Evolutionary conservation across 495 filamentous ascomycete genomes (phyloP), one percentile per base, ranked within the genome.

Genomic region (Xylaria curta): DNA sequence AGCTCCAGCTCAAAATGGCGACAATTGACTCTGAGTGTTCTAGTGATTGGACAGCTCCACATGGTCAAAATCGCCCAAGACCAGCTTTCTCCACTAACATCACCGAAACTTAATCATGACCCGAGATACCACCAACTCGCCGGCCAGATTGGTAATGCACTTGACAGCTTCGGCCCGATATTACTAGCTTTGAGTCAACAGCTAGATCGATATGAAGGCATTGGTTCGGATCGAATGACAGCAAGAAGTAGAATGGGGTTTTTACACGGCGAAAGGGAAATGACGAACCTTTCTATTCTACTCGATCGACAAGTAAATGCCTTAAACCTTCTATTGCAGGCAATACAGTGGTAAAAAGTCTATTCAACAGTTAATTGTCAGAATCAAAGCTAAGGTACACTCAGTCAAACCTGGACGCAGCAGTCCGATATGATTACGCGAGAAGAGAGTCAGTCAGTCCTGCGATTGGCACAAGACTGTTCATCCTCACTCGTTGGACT

Each of bases 251-350:
- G 64, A n/a, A 36, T 67, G 64, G 31, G 26, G 12, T 53, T 54
- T 36, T 42, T 67, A 8, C 3, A 56, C 7, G 26, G 26, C 6
- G 64, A 67, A 56, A 67, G 47, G 36, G 64, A 67, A 31, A 67
- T 67, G 49, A 67, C 44, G 6, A 56, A 54, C 28, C 36, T 67
- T 2, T 67, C 64, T 5, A 54, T 53, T 36, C 8, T 67, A 56
- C 64, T 67, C 8, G 64, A 67, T 8, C 64, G 64, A 38, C 64
- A 67, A 12, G 64, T 67, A 1, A 67, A 67, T 54, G 64, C 64
- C 10, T 44, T 67, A 19, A 67, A 67, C 49, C 64, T 67, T 42
- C 28, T 67, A 9, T 40, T 67, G 21, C 28, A 53, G 47, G 64
- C 64, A 36, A 42, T 54, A 56, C 64, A 67, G 31, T 67, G 64